Evolutionary conservation across 345 rosid species (phyloP).

Genomic region (Rhodomyrtus tomentosa): DNA sequence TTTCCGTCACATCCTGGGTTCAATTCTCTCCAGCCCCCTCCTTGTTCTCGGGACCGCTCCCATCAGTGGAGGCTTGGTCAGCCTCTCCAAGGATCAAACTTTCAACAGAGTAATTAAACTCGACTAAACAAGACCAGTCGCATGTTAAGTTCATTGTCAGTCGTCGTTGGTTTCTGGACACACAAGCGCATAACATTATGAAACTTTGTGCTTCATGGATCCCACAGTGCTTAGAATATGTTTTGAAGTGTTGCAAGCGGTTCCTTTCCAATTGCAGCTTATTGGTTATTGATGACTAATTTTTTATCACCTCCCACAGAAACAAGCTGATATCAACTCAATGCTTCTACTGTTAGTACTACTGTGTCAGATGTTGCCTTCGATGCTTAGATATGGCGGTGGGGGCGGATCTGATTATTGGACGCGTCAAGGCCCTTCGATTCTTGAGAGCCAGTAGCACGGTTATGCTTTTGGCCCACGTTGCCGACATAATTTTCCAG

Average conservation of each 20-base stretch:
- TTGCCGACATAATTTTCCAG: slow-evolving; percentile 77
- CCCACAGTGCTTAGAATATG: too few relatives aligned
- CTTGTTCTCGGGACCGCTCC: too few relatives aligned
- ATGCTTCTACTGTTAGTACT: slow-evolving; percentile 52
- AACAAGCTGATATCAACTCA: slow-evolving; percentile 70
- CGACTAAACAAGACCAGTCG: neutral
- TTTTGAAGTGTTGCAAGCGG: neutral
- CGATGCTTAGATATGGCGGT: slow-evolving; percentile 31
- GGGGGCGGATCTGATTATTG: slow-evolving; percentile 5
- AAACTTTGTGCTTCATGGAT: neutral
- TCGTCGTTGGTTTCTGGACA: neutral
- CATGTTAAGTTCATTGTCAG: neutral
- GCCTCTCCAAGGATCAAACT: slow-evolving; percentile 57
- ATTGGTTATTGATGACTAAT: neutral
- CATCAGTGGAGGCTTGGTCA: too few relatives aligned
- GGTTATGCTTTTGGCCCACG: slow-evolving; percentile 57
- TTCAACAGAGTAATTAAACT: slow-evolving; percentile 51
- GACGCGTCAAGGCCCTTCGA: slow-evolving; percentile 21
- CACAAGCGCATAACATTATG: neutral
- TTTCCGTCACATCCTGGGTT: too few relatives aligned
- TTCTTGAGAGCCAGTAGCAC: slow-evolving; percentile 77
- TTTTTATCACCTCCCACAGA: slow-evolving; percentile 28
- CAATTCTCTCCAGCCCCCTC: too few relatives aligned
- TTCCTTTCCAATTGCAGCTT: neutral
- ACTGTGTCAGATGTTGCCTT: slow-evolving; percentile 66